phyloP scores from a whole-genome alignment of 208 protist genomes.

The Leishmania aethiopica region DNA sequence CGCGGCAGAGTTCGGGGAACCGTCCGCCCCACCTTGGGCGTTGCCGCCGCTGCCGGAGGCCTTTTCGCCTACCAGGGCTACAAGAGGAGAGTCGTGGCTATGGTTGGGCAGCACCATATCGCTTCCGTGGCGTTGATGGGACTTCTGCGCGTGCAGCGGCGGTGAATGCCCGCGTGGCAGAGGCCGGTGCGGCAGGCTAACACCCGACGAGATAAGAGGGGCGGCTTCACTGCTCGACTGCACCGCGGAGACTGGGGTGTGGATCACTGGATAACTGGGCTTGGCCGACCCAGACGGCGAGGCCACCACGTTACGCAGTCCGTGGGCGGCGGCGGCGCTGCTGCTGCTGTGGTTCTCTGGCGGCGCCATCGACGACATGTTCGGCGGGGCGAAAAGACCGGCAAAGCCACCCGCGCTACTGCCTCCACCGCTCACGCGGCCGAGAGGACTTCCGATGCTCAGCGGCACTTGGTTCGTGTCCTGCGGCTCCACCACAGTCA shows the following conservation, averaged over 20 bases:
- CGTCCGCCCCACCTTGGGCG: background rate
- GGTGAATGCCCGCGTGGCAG: background rate
- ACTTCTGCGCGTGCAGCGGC: background rate
- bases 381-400: background rate
- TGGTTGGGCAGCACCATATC: background rate
- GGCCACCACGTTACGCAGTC: background rate
- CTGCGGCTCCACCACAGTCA: slow-evolving; percentile 45
- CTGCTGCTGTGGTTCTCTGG: slow-evolving; percentile 5
- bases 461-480: slow-evolving; percentile 16
- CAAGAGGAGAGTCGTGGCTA: background rate
- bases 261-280: background rate
- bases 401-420: background rate
- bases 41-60: background rate
- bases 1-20: slow-evolving; percentile 12
- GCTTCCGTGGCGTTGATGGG: background rate
- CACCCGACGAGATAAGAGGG: background rate
- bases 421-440: background rate
- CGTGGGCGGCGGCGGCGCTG: background rate
- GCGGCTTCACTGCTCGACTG: background rate
- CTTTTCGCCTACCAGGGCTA: background rate
- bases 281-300: background rate
- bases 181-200: background rate
- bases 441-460: slow-evolving; percentile 1
- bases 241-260: background rate
- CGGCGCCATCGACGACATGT: background rate